Evolutionary conservation across 805 yeast species (phyloP), one percentile per base, ranked within the genome.

Genomic region (Wickerhamomyces queroliae): DNA sequence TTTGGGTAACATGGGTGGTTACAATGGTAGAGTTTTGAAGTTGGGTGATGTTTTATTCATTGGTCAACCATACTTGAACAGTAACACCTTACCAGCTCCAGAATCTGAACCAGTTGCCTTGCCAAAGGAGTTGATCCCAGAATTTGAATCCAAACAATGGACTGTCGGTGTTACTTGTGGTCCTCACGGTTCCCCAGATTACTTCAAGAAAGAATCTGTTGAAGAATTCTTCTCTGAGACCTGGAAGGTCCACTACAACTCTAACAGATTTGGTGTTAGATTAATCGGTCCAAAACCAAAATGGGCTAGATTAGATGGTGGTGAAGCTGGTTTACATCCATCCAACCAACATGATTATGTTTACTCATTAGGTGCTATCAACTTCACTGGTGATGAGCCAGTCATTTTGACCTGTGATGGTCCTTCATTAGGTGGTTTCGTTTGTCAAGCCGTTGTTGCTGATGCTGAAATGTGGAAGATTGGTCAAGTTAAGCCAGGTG

Each of bases 321-420:
- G 98, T 44, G 96, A 89, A 54, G 99, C 93, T 42, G 99, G 99
- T 41, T 71, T 91, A 56, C 99, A 91, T 67, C 99, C 99, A 36
- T 89, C 97, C n/a, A 91, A 91, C 64, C 90, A 96, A 32, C 98
- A 91, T 59, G 99, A 91, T 67, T 93, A 91, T 57, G 98, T 91
- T 38, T 91, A 91, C 61, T 88, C 98, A 1, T 67, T 89, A 38
- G 98, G 99, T 53, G 98, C 99, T 22, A 83, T 91, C 61, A 93
- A 93, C 64, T 93, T 93, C 61, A 93, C 98, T 26, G 99, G 99
- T 64, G 98, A 93, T 64, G 98, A 91, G 63, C 98, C 98, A 1
- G 99, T 91, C 25, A 89, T 91, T 47, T 72, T 91, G 61, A 88
- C 98, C 3, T 87, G 97, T 58, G 99, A 91, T 65, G 98, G 98